Base-by-base conservation (phyloP, 108 stramenopile genomes). In the Fragilaria radians region DNA sequence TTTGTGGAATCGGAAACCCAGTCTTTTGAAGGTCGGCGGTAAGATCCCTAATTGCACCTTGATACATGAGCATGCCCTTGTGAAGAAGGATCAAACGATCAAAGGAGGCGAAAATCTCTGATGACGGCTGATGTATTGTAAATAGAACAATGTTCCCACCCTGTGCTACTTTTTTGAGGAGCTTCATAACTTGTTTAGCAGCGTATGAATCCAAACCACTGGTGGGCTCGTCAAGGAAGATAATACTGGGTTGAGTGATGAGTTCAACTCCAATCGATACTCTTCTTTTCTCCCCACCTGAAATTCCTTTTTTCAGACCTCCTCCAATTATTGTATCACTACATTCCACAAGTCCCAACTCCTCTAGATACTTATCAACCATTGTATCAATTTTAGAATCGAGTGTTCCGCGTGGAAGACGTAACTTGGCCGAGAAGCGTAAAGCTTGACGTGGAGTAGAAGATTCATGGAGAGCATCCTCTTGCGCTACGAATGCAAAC, bases 41-140 rank as follows among this genome's bases (percentile, higher is more conserved):
- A 3, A 76, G 48, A 30, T 61, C 62, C 5, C 17, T 29, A 5
- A 71, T 66, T 0, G 32, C 5, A 0, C 86, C 86, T 24, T 78
- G 55, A 54, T 81, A 83, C 68, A 83, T 77, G 22, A 81, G 70
- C 3, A 63, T 45, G 0, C 86, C 82, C n/a, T 60, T 27, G 31
- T 73, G 68, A 28, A 91, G 52, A 18, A 88, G 64, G 52, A 92
- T 81, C 49, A 84, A 52, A 25, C 63, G 65, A 49, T 88, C 81
- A 65, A 89, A 82, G 2, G 74, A 45, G 25, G 36, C 50, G 50
- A 87, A 86, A 5, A 93, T 74, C 33, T 80, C 76, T 3, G 82
- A 79, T 5, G 76, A 68, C 9, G 91, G 91, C 65, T 93, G 91
- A 61, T 93, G 91, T 32, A 93, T 87, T 19, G 88, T 87, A 32